Percentiles rank a stretch among this genome's conserved stretches.
Evolutionary conservation across 2,329 filamentous ascomycete species (phyloP).

Genomic region (Zymoseptoria tritici): DNA sequence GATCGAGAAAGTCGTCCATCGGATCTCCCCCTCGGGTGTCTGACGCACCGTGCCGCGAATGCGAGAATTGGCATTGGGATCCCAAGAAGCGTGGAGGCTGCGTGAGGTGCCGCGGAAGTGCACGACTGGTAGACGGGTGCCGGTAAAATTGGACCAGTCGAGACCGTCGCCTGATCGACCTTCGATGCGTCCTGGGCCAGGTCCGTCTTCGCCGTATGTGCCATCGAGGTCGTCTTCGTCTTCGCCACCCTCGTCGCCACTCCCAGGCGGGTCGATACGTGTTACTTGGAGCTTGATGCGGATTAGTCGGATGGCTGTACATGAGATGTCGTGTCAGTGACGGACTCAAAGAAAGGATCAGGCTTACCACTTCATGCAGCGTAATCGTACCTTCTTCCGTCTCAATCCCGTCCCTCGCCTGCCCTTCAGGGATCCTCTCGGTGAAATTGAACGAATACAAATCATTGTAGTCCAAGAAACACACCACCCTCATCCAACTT

Average conservation of each 20-base stretch:
- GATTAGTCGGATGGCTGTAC: conserved; percentile 57
- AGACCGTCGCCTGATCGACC: conserved; percentile 9
- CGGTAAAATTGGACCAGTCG: conserved; percentile 25
- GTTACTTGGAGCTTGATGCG: conserved; percentile 58
- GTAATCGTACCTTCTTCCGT: conserved; percentile 47
- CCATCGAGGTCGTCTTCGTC: conserved; percentile 11
- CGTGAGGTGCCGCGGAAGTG: conserved; percentile 58
- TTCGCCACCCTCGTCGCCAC: conserved; percentile 41
- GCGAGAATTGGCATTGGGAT: conserved; percentile 61
- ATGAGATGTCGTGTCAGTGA: neutral
- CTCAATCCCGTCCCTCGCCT: conserved; percentile 46
- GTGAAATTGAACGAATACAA: conserved; percentile 66
- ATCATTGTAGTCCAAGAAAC: conserved; percentile 57
- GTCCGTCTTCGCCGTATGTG: neutral
- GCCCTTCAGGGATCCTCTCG: conserved; percentile 27
- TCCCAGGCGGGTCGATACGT: conserved; percentile 51
- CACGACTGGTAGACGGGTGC: conserved; percentile 51
- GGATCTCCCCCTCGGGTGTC: conserved; percentile 62
- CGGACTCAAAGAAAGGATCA: conserved; percentile 12
- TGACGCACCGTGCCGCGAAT: conserved; percentile 58
- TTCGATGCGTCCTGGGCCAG: neutral
- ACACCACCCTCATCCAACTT: conserved; percentile 59
- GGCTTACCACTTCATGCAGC: conserved; percentile 26
- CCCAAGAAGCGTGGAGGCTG: conserved; percentile 56
- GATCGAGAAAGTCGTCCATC: conserved; percentile 65